Base-by-base conservation (phyloP, 176 grass and related monocot genomes). In the Cenchrus fungigraminus region DNA sequence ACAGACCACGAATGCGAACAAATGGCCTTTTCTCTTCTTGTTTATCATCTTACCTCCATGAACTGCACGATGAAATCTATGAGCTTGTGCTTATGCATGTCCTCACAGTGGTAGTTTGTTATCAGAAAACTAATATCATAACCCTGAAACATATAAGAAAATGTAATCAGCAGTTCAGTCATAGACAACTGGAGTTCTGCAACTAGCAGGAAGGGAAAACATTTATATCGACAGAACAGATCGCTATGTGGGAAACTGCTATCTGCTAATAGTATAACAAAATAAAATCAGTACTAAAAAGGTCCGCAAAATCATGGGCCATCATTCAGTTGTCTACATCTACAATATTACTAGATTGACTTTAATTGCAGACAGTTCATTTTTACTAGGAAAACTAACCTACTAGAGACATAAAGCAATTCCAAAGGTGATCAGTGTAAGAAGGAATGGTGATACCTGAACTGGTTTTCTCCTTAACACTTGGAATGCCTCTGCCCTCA, bases 21-120 rank as follows among this genome's bases (percentile, higher is more conserved):
- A 22, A 4, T 20, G 0, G 14, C 14, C 28, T 54, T 64, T 15
- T 43, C 17, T 14, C 9, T 17, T 8, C 37, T 12, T 73, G 22
- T 25, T 15, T 15, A 60, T 19, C 6, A 61, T 22, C 29, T 86
- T 94, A 95, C 96, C 93, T 98, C 96, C 96, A 98, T 95, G 86
- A 98, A 98, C 61, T 95, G 93, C 75, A 98, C 93, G 13, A 98
- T 98, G 80, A 98, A 98, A 92, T 95, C 96, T 61, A 98, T 98
- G 75, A 98, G 93, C 69, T 98, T 95, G 46, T 98, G 93, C 66
- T 98, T 98, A 79, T 95, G 96, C 93, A 94, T 98, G 50, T 94
- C 96, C 78, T 95, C 91, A 40, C 96, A 98, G 56, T 98, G 93
- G 73, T 98, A 98, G 65, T 98, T 98, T 84, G 96, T 98, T 95